Evolutionary conservation across 352 stramenopile species (phyloP), one percentile per base, ranked within the genome.

Genomic region (Phytophthora cryptogea): DNA sequence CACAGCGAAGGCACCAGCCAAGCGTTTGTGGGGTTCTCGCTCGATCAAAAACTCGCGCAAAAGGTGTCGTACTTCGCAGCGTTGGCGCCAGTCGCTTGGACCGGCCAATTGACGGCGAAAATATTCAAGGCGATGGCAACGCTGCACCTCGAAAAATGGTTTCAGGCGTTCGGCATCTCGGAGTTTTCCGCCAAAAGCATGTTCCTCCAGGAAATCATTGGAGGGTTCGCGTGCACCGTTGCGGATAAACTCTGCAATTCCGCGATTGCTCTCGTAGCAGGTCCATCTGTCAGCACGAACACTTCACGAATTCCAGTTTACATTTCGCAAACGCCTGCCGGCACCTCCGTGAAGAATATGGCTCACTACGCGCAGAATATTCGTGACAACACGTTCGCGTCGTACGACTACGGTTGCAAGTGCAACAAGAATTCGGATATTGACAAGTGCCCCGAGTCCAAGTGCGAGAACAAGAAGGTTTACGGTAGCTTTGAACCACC

Each of bases 261-360:
- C 23, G 46, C 74, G 8, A 66, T 82, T 42, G 63, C 76, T 14
- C 47, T 69, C 20, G 36, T 85, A 63, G 66, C 62, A 27, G 75
- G 72, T 13, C 47, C 57, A 6, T 79, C 70, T 2, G 49, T 72
- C 44, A 81, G 78, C 45, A 61, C 78, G n/a, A 86, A 86, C 54
- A 57, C 47, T 2, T 70, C 68, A 2, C 58, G 76, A 13, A 68
- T 83, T 16, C 58, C 80, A 16, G 76, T 86, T 14, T 86, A 83
- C 54, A 66, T 86, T 54, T 66, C 70, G 13, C 73, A 86, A 61
- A 83, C 71, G 2, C 76, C 76, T 1, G 70, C 76, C 2, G 74
- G 76, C 8, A 86, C 71, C 6, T 83, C 73, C 0, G 73, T 83
- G 26, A 86, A 86, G 60, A 86, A 81, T 52, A 63, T 86, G 43